Percentiles rank a stretch among this genome's conserved stretches.
These are phyloP conservation scores for Sporobolomyces phaffii DNA, from an alignment of 768 basidiomycete genomes.

Conservation along the genomic window DNA sequence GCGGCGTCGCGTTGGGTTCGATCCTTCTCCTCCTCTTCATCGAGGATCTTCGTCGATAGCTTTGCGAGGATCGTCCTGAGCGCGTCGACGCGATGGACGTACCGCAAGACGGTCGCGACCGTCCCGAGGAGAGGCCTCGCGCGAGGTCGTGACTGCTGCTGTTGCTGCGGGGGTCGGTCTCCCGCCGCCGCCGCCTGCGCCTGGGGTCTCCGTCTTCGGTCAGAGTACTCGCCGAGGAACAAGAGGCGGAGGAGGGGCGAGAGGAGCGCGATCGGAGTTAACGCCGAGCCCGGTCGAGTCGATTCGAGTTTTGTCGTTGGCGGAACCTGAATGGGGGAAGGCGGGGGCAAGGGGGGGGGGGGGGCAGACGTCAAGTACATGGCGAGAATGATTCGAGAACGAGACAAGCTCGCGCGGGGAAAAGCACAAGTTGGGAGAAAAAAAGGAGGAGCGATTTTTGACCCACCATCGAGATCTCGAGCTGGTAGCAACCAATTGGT, in stretches of 20 bases:
- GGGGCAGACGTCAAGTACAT: no score
- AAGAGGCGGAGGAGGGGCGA: conserved; percentile 29
- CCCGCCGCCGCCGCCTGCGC: no score
- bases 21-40: no score
- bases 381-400: no score
- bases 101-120: conserved; percentile 10
- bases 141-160: no score
- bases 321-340: no score
- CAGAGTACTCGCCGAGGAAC: conserved; percentile 28
- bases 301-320: not conserved
- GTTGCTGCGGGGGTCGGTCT: no score
- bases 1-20: no score
- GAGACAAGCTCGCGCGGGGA: no score
- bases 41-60: not conserved
- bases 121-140: conserved; percentile 11
- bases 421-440: not conserved
- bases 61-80: not conserved
- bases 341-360: no score
- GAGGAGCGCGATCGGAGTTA: not conserved
- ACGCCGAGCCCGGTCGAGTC: not conserved
- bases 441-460: not conserved
- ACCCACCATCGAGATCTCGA: not conserved
- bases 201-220: no score
- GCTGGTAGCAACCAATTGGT: not conserved
- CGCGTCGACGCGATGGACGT: conserved; percentile 1